Evolutionary conservation across 441 rosid species (phyloP), one percentile per base, ranked within the genome.

Genomic region (Theobroma grandiflorum): DNA sequence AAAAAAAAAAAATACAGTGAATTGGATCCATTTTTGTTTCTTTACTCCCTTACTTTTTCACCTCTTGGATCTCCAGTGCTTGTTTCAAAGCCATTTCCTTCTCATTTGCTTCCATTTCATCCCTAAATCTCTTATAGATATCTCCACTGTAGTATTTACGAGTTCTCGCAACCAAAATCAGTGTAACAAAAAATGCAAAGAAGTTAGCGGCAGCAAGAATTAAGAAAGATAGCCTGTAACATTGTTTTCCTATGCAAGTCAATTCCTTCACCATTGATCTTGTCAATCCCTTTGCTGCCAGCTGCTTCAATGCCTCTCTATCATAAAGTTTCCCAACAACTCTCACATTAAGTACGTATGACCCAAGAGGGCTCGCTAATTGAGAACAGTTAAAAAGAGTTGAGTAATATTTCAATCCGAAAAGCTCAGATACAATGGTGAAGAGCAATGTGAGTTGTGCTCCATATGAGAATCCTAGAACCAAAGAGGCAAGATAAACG

Each of bases 361-460:
- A 72, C 3, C 87, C 86, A 2, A 83, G 69, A 47, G 89, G 89
- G 70, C 84, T 82, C 0, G 89, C 86, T 26, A 84, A 14, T 58
- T 79, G 85, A 3, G 83, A 82, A 38, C 82, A 84, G 59, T 84
- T 81, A 82, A 80, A 86, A 33, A 84, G 69, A 5, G 87, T 84
- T 2, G 84, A 79, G 82, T 80, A 84, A 53, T 84, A 78, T 59
- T 82, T 86, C 45, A 86, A 67, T 38, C 87, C 89, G 22, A 84
- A 86, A 4, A 87, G 84, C 81, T 87, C 85, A 1, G 86, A 87
- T 10, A 84, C 83, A 16, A 84, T 80, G 52, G 61, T 80, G 78
- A 83, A 82, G 0, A 87, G 82, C 4, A 84, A 26, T 18, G 87
- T 72, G 67, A 76, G 47, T 49, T 86, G 86, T 2, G 84, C 84